These are phyloP conservation scores for Stentor roeselii DNA, from an alignment of 73 alveolate species.

Conservation along the genomic window DNA sequence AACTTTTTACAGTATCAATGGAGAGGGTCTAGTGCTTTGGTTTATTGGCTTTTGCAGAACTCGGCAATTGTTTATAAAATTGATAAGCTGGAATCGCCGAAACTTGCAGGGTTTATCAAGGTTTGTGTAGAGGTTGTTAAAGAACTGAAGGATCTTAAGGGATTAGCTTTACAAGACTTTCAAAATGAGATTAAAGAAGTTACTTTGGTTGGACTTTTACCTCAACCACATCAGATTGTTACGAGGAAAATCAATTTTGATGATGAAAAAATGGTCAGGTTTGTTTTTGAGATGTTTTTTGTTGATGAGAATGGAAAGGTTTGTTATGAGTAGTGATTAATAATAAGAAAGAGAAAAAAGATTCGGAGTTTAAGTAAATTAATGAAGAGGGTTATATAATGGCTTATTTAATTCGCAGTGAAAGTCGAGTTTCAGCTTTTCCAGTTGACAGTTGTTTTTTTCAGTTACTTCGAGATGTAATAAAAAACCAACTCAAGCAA, in stretches of 20 bases:
- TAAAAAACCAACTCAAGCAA: not conserved
- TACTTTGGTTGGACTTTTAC: constrained; percentile 6
- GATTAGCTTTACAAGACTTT: not conserved
- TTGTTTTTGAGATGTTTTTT: not conserved
- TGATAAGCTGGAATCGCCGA: not conserved
- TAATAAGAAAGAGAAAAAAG: too few relatives aligned
- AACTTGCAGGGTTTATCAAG: not conserved
- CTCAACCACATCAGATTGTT: constrained; percentile 13
- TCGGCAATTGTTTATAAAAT: not conserved
- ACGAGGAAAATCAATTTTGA: constrained; percentile 8
- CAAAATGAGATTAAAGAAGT: not conserved
- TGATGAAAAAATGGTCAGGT: not conserved
- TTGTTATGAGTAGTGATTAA: not conserved
- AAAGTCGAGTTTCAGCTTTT: too few relatives aligned
- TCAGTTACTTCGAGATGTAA: too few relatives aligned
- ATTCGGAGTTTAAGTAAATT: too few relatives aligned
- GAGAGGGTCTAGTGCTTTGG: not conserved
- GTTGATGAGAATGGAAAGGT: not conserved
- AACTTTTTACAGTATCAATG: constrained; percentile 2
- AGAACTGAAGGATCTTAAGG: not conserved
- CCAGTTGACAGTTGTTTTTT: too few relatives aligned
- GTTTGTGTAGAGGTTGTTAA: not conserved
- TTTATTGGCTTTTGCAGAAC: not conserved
- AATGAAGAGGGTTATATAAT: too few relatives aligned
- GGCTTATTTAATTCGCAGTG: too few relatives aligned